Evolutionary conservation across 345 rosid species (phyloP), one percentile per base, ranked within the genome.

Genomic region (Hirschfeldia incana): DNA sequence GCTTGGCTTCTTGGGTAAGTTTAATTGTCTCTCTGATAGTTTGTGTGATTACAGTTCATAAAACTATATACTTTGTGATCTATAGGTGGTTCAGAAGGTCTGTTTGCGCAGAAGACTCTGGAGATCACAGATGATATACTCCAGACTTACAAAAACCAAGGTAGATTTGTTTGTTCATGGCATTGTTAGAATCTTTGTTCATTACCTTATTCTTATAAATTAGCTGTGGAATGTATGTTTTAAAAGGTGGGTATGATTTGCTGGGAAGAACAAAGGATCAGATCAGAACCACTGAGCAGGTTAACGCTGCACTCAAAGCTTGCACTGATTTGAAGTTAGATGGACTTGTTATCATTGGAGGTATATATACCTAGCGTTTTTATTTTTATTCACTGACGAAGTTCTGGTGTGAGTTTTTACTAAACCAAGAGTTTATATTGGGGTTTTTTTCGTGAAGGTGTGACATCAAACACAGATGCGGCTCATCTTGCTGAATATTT

Each of bases 401-500:
- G 62, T 74, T 64, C 1, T 17, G 3, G 34, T 16, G 74, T 72
- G 17, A 71, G 57, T 26, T 65, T 67, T 34, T 72, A 27, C 58
- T 81, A 28, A 82, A 53, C 32, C 13, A 44, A 16, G 32, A 62
- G 32, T 8, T 65, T 77, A 8, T 67, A 46, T 66, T 65, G 11
- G 4, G 58, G 78, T 0, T 61, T 9, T 2, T 13, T 49, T 77
- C 78, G 83, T 87, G 72, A 72, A 95, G 99, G 99, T 73, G 94
- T 93, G 44, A 91, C 88, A 51, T 95, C 98, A 78, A 95, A 95
- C 85, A 89, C 99, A 1, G 99, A 95, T 85, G 99, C 99, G 27
- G 99, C 98, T 80, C 97, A 95, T 82, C 99, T 95, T 66, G 94
- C 99, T 46, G 99, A 95, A 82, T 93, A 88, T 76, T 95, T 95